A percentile compares a stretch with the other conserved stretches of the same genome.
phyloP scores from a whole-genome alignment of 78 protist species.

The Chrysochromulina tobinii region DNA sequence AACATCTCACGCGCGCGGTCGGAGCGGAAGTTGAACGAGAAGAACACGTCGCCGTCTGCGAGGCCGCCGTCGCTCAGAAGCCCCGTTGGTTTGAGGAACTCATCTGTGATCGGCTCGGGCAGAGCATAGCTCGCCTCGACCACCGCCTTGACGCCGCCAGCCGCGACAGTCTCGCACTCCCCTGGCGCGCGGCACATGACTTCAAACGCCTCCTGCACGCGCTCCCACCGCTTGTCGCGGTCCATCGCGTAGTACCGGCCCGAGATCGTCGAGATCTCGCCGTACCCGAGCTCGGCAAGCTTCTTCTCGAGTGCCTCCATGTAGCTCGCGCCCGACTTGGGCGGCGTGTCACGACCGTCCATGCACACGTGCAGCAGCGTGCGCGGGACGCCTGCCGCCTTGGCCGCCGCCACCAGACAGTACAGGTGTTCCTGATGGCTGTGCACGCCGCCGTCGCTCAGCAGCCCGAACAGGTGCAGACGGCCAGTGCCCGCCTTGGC shows the following conservation, averaged over 20 bases:
- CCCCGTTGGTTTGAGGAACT: slow-evolving; percentile 35
- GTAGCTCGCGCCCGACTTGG: neutral
- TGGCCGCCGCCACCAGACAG: slow-evolving; percentile 9
- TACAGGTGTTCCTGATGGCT: slow-evolving; percentile 33
- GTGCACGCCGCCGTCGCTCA: slow-evolving; percentile 55
- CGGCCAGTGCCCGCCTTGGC: slow-evolving; percentile 27
- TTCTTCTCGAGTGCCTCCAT: neutral
- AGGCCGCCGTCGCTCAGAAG: neutral
- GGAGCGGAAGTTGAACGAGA: slow-evolving; percentile 32
- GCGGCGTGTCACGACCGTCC: slow-evolving; percentile 45
- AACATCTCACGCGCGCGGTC: slow-evolving; percentile 44
- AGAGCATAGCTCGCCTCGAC: neutral
- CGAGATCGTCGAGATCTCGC: neutral
- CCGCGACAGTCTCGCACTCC: neutral
- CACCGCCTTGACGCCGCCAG: neutral
- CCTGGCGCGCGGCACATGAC: neutral
- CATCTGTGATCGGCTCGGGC: neutral
- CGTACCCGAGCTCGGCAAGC: neutral
- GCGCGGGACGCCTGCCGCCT: neutral
- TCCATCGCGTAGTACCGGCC: slow-evolving; percentile 57
- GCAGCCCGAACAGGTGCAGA: slow-evolving; percentile 38
- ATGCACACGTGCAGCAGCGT: slow-evolving; percentile 6
- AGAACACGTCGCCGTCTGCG: slow-evolving; percentile 1
- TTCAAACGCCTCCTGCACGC: slow-evolving; percentile 12
- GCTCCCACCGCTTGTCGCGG: slow-evolving; percentile 60